Evolutionary conservation across 768 basidiomycete species (phyloP).

Genomic region (Tricholoma sp.): DNA sequence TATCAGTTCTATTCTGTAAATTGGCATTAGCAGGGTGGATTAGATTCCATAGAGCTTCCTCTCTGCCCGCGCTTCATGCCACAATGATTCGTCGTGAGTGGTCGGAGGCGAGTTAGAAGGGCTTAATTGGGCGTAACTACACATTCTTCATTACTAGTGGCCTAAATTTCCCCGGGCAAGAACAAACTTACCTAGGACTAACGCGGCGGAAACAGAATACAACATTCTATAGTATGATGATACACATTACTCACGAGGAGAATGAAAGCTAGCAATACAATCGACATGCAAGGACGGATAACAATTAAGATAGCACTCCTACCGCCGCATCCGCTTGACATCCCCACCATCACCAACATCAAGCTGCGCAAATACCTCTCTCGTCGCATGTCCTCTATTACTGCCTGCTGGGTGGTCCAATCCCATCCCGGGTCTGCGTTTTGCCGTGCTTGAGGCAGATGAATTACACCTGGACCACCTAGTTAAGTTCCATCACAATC

Average conservation of each 20-base stretch:
- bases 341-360: conserved; percentile 37
- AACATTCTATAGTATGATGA: not conserved
- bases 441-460: conserved; percentile 16
- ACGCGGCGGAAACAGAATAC: not conserved
- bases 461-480: conserved; percentile 12
- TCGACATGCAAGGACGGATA: not conserved
- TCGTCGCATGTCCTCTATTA: conserved; percentile 15
- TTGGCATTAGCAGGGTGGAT: too few species aligned
- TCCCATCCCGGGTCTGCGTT: conserved; percentile 34
- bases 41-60: too few species aligned
- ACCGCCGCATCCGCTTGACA: conserved; percentile 35
- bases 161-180: too few species aligned
- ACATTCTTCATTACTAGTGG: too few species aligned
- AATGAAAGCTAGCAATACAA: not conserved
- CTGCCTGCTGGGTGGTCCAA: conserved; percentile 28
- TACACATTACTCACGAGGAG: not conserved
- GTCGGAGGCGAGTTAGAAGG: too few species aligned
- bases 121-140: too few species aligned
- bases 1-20: too few species aligned
- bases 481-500: not conserved
- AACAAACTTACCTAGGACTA: too few species aligned
- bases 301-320: not conserved
- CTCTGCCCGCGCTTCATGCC: too few species aligned
- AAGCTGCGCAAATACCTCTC: conserved; percentile 30
- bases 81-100: too few species aligned